phyloP scores from a whole-genome alignment of 2,329 filamentous ascomycete genomes.

The Colletotrichum tofieldiae region DNA sequence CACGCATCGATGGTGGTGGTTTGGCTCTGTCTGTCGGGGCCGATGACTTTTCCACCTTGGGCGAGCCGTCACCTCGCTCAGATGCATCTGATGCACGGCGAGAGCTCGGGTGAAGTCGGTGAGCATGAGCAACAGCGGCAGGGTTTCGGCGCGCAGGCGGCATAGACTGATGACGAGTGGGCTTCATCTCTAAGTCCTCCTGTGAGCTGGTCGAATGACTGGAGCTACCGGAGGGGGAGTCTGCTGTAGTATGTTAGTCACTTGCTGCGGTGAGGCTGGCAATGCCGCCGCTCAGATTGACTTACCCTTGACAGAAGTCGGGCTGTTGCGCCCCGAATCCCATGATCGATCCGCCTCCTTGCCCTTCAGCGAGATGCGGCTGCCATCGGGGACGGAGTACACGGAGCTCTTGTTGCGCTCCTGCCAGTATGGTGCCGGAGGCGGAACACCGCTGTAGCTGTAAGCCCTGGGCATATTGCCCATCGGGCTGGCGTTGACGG shows the following conservation, averaged over 20 bases:
- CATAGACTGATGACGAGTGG: slow-evolving; percentile 44
- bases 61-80: slow-evolving; percentile 35
- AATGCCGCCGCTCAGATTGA: background rate
- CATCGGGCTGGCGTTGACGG: slow-evolving; percentile 57
- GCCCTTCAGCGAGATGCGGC: slow-evolving; percentile 56
- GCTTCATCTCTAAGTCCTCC: slow-evolving; percentile 59
- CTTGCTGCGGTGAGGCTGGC: slow-evolving; percentile 3
- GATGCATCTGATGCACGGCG: slow-evolving; percentile 52
- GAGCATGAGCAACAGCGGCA: slow-evolving; percentile 21
- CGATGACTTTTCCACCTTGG: slow-evolving; percentile 22
- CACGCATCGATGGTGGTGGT: slow-evolving; percentile 52
- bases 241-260: slow-evolving; percentile 32
- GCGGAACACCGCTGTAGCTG: slow-evolving; percentile 59
- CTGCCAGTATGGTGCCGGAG: slow-evolving; percentile 46
- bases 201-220: slow-evolving; percentile 57
- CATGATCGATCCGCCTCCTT: slow-evolving; percentile 58
- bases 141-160: slow-evolving; percentile 22
- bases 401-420: slow-evolving; percentile 51
- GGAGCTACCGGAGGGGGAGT: slow-evolving; percentile 55
- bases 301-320: slow-evolving; percentile 57
- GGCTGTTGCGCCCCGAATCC: slow-evolving; percentile 54
- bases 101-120: slow-evolving; percentile 49
- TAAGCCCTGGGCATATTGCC: slow-evolving; percentile 59
- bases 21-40: slow-evolving; percentile 31
- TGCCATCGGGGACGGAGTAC: slow-evolving; percentile 49